Conservation (phyloP, 1,139 yeast genomes). For the Suhomyces wounanorum region DNA sequence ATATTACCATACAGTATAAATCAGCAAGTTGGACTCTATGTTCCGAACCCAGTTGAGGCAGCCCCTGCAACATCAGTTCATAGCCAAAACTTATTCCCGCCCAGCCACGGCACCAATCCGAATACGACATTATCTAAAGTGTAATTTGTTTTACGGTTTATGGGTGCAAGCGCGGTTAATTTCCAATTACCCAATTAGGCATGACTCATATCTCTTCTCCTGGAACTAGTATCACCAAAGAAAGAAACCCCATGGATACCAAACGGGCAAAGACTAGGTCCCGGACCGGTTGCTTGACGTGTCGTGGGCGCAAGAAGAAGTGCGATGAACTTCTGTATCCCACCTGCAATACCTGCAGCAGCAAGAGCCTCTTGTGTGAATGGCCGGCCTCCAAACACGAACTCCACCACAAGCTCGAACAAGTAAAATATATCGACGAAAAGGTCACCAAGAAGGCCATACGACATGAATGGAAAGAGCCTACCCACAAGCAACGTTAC, state of each 20-base stretch:
- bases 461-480: slow-evolving; percentile 5
- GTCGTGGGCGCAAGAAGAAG: slow-evolving; percentile 42
- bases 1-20: too few relatives aligned
- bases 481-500: slow-evolving; percentile 18
- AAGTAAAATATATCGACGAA: slow-evolving; percentile 28
- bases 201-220: slow-evolving; percentile 15
- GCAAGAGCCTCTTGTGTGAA: slow-evolving; percentile 28
- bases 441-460: not conserved
- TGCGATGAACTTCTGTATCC: slow-evolving; percentile 45
- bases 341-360: slow-evolving; percentile 32
- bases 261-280: slow-evolving; percentile 25
- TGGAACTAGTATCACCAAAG: not conserved
- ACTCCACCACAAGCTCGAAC: slow-evolving; percentile 25
- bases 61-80: too few relatives aligned
- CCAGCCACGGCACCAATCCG: not conserved
- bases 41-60: too few relatives aligned
- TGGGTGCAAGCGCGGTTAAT: slow-evolving; percentile 33
- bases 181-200: slow-evolving; percentile 31
- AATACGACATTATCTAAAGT: not conserved
- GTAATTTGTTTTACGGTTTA: slow-evolving; percentile 3
- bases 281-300: slow-evolving; percentile 43
- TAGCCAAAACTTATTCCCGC: too few relatives aligned
- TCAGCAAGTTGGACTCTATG: too few relatives aligned
- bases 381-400: slow-evolving; percentile 38
- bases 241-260: slow-evolving; percentile 7